A percentile compares a stretch with the other conserved stretches of the same genome.
phyloP scores from a whole-genome alignment of 306 rosid species.

The Medicago arabica region DNA sequence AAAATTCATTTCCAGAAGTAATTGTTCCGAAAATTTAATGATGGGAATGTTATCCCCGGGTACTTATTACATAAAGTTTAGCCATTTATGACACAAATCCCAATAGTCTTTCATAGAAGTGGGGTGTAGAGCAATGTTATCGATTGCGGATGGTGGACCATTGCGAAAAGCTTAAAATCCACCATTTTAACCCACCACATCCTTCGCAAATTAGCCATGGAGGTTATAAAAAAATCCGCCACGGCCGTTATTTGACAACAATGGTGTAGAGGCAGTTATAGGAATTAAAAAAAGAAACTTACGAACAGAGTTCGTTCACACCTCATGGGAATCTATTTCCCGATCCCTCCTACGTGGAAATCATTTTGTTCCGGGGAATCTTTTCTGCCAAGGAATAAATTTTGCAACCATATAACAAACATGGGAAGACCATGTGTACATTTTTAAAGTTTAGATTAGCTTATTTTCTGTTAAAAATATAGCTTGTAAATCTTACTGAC shows the following conservation, averaged over 20 bases:
- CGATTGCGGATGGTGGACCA: too few species aligned
- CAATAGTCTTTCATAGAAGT: neutral
- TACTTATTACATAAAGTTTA: neutral
- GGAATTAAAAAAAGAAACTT: neutral
- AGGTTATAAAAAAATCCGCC: too few species aligned
- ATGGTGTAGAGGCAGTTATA: neutral
- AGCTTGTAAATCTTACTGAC: slow-evolving; percentile 12
- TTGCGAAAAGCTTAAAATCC: too few species aligned
- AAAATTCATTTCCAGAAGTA: neutral
- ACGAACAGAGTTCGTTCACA: neutral
- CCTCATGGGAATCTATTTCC: neutral
- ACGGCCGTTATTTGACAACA: too few species aligned
- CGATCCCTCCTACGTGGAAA: neutral
- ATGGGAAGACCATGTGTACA: neutral
- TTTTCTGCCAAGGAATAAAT: neutral
- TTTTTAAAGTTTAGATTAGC: slow-evolving; percentile 26
- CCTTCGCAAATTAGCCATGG: too few species aligned
- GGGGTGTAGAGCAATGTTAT: neutral
- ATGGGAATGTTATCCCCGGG: neutral
- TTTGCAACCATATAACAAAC: neutral
- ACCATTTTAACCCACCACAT: too few species aligned
- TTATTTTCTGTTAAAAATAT: neutral
- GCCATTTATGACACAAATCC: neutral
- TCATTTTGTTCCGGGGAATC: neutral
- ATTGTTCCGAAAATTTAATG: neutral